phyloP scores from a whole-genome alignment of 2,329 filamentous ascomycete species.

The Elsinoe ampelina region DNA sequence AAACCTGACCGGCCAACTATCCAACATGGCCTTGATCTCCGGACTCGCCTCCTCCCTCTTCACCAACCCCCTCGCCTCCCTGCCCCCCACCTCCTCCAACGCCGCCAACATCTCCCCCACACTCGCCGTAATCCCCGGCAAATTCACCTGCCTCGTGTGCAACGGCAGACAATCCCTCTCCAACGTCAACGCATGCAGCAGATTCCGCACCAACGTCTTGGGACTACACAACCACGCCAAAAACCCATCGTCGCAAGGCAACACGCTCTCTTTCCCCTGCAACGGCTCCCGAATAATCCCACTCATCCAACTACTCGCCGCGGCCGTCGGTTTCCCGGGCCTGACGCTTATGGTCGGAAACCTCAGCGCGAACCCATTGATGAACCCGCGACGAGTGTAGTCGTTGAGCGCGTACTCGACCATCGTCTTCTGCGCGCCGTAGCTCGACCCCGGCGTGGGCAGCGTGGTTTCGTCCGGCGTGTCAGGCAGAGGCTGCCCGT shows the following conservation, averaged over 20 bases:
- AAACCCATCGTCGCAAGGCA: slow-evolving; percentile 45
- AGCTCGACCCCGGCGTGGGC: slow-evolving; percentile 40
- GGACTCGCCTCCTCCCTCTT: slow-evolving; percentile 43
- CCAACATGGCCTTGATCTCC: slow-evolving; percentile 43
- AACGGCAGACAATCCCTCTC: slow-evolving; percentile 40
- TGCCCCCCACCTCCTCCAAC: slow-evolving; percentile 45
- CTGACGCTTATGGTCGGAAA: slow-evolving; percentile 45
- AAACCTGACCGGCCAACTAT: slow-evolving; percentile 49
- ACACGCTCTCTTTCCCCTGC: slow-evolving; percentile 39
- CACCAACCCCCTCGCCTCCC: slow-evolving; percentile 42
- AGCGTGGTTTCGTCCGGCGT: slow-evolving; percentile 37
- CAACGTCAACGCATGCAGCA: slow-evolving; percentile 44
- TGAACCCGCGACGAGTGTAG: slow-evolving; percentile 41
- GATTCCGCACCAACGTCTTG: slow-evolving; percentile 44
- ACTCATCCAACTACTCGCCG: slow-evolving; percentile 43
- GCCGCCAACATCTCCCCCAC: slow-evolving; percentile 50
- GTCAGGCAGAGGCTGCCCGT: slow-evolving; percentile 38
- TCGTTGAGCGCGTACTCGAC: slow-evolving; percentile 43
- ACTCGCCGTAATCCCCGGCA: slow-evolving; percentile 47
- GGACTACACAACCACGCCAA: slow-evolving; percentile 51
- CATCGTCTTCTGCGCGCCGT: slow-evolving; percentile 44
- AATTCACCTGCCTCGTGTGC: slow-evolving; percentile 44
- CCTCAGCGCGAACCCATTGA: slow-evolving; percentile 38
- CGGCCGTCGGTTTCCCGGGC: slow-evolving; percentile 42
- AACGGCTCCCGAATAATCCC: slow-evolving; percentile 47